phyloP scores from a whole-genome alignment of 495 filamentous ascomycete genomes.

The Xylaria longipes region DNA sequence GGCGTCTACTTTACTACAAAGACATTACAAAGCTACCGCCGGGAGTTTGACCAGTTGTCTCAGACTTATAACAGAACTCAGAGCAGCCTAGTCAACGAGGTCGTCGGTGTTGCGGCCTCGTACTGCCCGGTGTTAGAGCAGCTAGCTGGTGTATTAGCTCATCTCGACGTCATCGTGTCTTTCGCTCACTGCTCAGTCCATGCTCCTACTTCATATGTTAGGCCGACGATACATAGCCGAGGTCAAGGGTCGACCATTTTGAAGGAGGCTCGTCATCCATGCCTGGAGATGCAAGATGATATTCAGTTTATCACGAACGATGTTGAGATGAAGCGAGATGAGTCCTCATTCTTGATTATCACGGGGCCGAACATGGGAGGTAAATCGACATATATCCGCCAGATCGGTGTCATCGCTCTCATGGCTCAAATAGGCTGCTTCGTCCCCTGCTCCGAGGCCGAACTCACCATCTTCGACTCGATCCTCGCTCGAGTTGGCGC shows the following conservation, averaged over 20 bases:
- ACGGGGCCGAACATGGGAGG: slow-evolving; percentile 99
- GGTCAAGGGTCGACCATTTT: slow-evolving; percentile 90
- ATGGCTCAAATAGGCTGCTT: slow-evolving; percentile 99
- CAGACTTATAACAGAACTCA: slow-evolving; percentile 97
- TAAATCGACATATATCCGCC: slow-evolving; percentile 98
- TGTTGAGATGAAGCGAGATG: slow-evolving; percentile 78
- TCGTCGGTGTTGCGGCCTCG: slow-evolving; percentile 90
- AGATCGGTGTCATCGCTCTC: slow-evolving; percentile 95
- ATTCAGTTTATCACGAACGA: slow-evolving; percentile 99
- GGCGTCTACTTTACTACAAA: slow-evolving; percentile 97
- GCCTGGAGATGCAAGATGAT: slow-evolving; percentile 99
- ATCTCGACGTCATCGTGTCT: slow-evolving; percentile 95
- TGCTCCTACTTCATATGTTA: slow-evolving; percentile 87
- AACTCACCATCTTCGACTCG: slow-evolving; percentile 95
- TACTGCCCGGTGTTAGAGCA: slow-evolving; percentile 94
- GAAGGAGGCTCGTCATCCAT: slow-evolving; percentile 93
- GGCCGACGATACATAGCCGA: slow-evolving; percentile 89
- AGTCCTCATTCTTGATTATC: slow-evolving; percentile 93
- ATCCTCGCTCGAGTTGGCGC: slow-evolving; percentile 97
- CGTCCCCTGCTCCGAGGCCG: slow-evolving; percentile 88
- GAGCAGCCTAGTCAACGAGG: slow-evolving; percentile 87
- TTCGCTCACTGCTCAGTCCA: slow-evolving; percentile 95
- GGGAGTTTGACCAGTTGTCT: slow-evolving; percentile 93
- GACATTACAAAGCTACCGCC: slow-evolving; percentile 78
- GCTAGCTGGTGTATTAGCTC: slow-evolving; percentile 85